A percentile compares a stretch with the other conserved stretches of the same genome.
Conservation (phyloP, 106 monocot genomes). For the Dioscorea alata region DNA sequence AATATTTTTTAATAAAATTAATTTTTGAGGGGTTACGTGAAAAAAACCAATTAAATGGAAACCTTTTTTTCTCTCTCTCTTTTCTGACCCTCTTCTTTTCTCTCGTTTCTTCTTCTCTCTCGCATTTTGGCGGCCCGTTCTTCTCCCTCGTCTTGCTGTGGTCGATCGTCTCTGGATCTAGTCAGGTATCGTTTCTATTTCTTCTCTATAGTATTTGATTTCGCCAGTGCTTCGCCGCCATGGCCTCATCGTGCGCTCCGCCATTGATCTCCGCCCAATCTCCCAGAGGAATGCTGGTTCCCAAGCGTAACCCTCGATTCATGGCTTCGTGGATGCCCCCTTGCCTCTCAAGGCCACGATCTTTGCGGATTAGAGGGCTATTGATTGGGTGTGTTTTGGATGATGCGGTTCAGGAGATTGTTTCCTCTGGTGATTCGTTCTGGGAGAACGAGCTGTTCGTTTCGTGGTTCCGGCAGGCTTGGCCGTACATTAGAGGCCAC, state of each 20-base stretch:
- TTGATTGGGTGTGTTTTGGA: neutral
- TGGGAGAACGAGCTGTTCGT: slow-evolving; percentile 53
- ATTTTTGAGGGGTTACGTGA: too few species aligned
- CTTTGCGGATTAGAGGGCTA: neutral
- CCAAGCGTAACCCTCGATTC: neutral
- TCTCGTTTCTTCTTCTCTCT: too few species aligned
- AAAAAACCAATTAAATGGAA: too few species aligned
- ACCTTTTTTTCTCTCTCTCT: too few species aligned
- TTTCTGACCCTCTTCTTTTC: too few species aligned
- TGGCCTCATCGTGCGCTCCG: neutral
- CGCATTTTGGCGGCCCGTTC: too few species aligned
- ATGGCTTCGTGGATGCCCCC: neutral
- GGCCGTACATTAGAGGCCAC: slow-evolving; percentile 81
- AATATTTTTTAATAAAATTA: too few species aligned
- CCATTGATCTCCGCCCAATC: neutral
- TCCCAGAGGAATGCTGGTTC: neutral
- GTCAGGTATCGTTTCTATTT: too few species aligned
- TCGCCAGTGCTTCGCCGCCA: neutral
- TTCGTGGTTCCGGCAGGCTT: slow-evolving; percentile 61
- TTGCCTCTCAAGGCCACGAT: neutral
- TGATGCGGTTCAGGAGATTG: neutral
- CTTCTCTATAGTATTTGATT: too few species aligned
- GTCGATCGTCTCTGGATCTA: too few species aligned
- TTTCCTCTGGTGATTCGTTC: neutral
- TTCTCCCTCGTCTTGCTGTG: too few species aligned